Percentiles rank a stretch among this genome's conserved stretches.
Evolutionary conservation across 2,329 filamentous ascomycete genomes (phyloP).

Genomic region (Phyllosticta citriasiana): DNA sequence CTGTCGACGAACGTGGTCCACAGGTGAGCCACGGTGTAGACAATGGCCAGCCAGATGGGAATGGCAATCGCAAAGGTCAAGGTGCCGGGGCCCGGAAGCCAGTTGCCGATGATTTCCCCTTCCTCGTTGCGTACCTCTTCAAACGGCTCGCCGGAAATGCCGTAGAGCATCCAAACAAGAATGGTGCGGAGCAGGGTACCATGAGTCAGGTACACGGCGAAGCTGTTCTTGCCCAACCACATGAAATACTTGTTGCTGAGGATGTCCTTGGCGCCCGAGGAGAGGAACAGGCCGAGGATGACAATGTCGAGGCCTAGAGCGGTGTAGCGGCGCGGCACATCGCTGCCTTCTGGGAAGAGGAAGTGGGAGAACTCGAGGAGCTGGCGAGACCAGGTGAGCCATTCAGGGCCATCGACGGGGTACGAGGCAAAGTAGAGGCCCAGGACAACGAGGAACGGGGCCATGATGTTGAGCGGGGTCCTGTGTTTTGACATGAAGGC

Average conservation of each 20-base stretch:
- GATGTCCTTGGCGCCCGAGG: conserved; percentile 37
- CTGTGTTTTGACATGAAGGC: conserved; percentile 35
- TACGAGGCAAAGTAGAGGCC: conserved; percentile 42
- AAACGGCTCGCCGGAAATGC: conserved; percentile 38
- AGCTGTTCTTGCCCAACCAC: conserved; percentile 46
- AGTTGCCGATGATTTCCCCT: conserved; percentile 31
- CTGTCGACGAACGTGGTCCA: conserved; percentile 45
- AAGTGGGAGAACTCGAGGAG: conserved; percentile 33
- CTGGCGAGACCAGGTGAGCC: conserved; percentile 38
- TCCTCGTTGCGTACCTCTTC: conserved; percentile 29
- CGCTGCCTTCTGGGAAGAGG: conserved; percentile 37
- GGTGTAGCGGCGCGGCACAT: conserved; percentile 34
- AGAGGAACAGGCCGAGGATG: conserved; percentile 42
- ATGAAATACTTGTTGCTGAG: conserved; percentile 42
- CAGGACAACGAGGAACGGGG: conserved; percentile 29
- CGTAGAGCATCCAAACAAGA: conserved; percentile 43
- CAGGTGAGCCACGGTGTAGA: conserved; percentile 39
- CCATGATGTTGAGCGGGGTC: conserved; percentile 29
- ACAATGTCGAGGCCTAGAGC: conserved; percentile 40
- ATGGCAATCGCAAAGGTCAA: conserved; percentile 35
- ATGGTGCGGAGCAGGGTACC: conserved; percentile 44
- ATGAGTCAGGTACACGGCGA: conserved; percentile 46
- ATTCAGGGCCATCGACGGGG: conserved; percentile 35
- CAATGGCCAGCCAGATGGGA: conserved; percentile 36
- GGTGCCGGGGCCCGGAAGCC: conserved; percentile 31